A percentile compares a stretch with the other conserved stretches of the same genome.
Conservation (phyloP, 2,329 filamentous ascomycete genomes). For the Lachnellula cervina region DNA sequence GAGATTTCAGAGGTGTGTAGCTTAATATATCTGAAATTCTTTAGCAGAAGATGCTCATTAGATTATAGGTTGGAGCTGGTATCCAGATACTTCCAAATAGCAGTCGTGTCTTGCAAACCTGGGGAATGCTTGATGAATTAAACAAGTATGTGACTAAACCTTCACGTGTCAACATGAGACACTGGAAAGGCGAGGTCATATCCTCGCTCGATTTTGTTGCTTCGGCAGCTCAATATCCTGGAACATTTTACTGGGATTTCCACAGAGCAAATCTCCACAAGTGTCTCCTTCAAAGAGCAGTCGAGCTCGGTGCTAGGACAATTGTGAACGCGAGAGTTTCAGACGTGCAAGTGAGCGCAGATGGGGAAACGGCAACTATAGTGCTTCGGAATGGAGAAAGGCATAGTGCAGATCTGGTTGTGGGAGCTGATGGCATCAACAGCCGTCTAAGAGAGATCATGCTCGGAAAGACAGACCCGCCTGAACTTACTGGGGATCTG, state of each 20-base stretch:
- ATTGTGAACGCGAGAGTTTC: slow-evolving; percentile 37
- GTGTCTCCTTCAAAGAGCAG: slow-evolving; percentile 38
- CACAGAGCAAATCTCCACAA: slow-evolving; percentile 44
- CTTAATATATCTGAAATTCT: slow-evolving; percentile 32
- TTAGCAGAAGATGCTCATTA: slow-evolving; percentile 39
- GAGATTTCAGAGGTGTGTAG: slow-evolving; percentile 39
- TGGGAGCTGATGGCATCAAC: slow-evolving; percentile 40
- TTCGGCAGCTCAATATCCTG: slow-evolving; percentile 21
- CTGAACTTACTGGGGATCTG: slow-evolving; percentile 41
- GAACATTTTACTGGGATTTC: slow-evolving; percentile 40
- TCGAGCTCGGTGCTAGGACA: slow-evolving; percentile 35
- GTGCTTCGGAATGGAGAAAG: slow-evolving; percentile 25
- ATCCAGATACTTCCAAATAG: slow-evolving; percentile 28
- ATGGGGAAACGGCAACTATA: slow-evolving; percentile 20
- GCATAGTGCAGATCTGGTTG: slow-evolving; percentile 34
- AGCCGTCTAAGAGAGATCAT: slow-evolving; percentile 36
- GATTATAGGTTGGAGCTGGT: slow-evolving; percentile 34
- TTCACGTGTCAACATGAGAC: slow-evolving; percentile 47
- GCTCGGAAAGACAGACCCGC: slow-evolving; percentile 42
- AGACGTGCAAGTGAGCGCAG: slow-evolving; percentile 25
- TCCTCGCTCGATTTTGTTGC: slow-evolving; percentile 18
- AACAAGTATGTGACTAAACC: slow-evolving; percentile 26
- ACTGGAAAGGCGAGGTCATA: slow-evolving; percentile 32
- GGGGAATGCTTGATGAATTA: slow-evolving; percentile 20
- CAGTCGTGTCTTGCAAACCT: slow-evolving; percentile 21